Base-by-base conservation (phyloP, 2,329 filamentous ascomycete species). In the Fusarium ramigenum region DNA sequence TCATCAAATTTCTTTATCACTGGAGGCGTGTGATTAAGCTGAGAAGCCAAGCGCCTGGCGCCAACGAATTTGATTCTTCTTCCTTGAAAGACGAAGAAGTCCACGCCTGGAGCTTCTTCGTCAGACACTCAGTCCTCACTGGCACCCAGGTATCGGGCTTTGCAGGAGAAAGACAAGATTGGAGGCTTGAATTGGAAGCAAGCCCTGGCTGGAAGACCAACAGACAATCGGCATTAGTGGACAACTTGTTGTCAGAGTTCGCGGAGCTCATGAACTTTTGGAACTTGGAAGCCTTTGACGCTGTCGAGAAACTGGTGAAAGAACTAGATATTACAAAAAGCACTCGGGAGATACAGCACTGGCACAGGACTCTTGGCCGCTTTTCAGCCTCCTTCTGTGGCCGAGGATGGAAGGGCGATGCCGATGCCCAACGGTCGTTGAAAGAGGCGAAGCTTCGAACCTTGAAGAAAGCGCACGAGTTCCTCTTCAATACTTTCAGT, bases 1-100 rank as follows among this genome's bases (percentile, higher is more conserved):
- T 42, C 5, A 61, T 53, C 25, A 67, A 32, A 16, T 67, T 60
- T n/a, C 46, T 67, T 16, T 67, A 53, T 28, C 63, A 67, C 19
- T 67, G 64, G 64, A 66, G 46, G 25, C 49, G 43, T 21, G 44
- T 61, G n/a, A 32, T 67, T 12, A 30, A 32, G 12, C 18, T 40
- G 19, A 67, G 40, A 25, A 23, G 25, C n/a, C 21, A 43, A 15
- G 14, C 16, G n/a, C 16, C 25, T 39, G 16, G 25, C 19, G 9
- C 9, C 14, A 47, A 32, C 15, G 58, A 37, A 23, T 40, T 42
- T 4, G 16, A 28, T 15, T 42, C 32, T 18, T 47, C 34, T 23
- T 67, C 43, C 3, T 6, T 67, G 23, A 32, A 37, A 16, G 37
- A 28, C 1, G 39, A 66, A 42, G 40, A 52, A 16, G 12, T 28